Percentiles rank a stretch among this genome's conserved stretches.
Evolutionary conservation across 2,329 filamentous ascomycete species (phyloP).

Genomic region (Blumeriella jaapii): DNA sequence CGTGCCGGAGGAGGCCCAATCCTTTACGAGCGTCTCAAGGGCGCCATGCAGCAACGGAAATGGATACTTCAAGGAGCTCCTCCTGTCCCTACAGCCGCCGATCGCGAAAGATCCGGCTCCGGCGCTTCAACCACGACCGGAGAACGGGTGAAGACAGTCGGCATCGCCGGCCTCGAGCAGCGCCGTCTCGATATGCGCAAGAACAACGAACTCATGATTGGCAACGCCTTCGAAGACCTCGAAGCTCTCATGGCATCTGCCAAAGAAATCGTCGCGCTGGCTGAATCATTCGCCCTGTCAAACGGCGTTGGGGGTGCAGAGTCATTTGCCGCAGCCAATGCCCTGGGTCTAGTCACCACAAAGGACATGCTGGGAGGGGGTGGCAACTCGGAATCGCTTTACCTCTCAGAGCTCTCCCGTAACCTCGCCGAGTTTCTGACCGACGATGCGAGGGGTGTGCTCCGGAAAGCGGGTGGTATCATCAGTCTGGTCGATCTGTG

Average conservation of each 20-base stretch:
- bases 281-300: slow-evolving; percentile 67
- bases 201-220: slow-evolving; percentile 89
- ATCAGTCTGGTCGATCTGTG: slow-evolving; percentile 84
- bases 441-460: slow-evolving; percentile 67
- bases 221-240: slow-evolving; percentile 87
- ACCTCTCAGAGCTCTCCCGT: slow-evolving; percentile 75
- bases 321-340: slow-evolving; percentile 62
- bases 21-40: slow-evolving; percentile 81
- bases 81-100: slow-evolving; percentile 55
- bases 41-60: slow-evolving; percentile 81
- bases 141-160: slow-evolving; percentile 51
- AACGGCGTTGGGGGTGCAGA: slow-evolving; percentile 49
- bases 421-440: slow-evolving; percentile 83
- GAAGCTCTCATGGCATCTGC: slow-evolving; percentile 96
- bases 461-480: slow-evolving; percentile 73
- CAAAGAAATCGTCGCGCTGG: slow-evolving; percentile 88
- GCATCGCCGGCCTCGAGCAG: slow-evolving; percentile 86
- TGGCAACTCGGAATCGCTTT: slow-evolving; percentile 65
- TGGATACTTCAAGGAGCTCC: slow-evolving; percentile 89
- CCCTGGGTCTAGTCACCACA: slow-evolving; percentile 82
- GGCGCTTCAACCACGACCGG: slow-evolving; percentile 25
- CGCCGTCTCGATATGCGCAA: slow-evolving; percentile 73
- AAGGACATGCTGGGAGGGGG: slow-evolving; percentile 85
- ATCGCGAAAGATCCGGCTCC: slow-evolving; percentile 27
- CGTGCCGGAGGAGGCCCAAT: slow-evolving; percentile 79